phyloP scores from a whole-genome alignment of 164 flowering plant genomes.

The Paratinospora sagittata region DNA sequence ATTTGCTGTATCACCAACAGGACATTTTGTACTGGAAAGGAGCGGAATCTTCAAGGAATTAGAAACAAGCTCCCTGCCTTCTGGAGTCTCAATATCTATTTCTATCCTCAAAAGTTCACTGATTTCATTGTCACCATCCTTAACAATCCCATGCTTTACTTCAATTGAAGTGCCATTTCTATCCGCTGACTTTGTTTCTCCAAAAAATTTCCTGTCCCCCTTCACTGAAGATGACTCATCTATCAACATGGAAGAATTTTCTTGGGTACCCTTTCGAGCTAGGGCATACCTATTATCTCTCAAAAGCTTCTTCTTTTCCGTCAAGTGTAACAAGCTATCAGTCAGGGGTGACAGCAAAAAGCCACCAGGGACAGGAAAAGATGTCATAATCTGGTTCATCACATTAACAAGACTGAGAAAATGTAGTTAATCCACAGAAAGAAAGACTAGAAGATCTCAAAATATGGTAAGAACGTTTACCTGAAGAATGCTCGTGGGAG shows the following conservation, averaged over 20 bases:
- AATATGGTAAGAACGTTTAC: conserved; percentile 24
- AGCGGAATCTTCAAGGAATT: conserved; percentile 20
- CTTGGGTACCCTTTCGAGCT: conserved; percentile 18
- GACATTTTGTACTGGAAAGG: conserved; percentile 11
- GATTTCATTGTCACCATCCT: conserved; percentile 15
- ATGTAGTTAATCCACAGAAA: background rate
- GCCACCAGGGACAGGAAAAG: conserved; percentile 38
- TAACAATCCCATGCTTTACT: conserved; percentile 19
- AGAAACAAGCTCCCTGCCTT: conserved; percentile 24
- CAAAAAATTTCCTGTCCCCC: conserved; percentile 17
- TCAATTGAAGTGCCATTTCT: conserved; percentile 20
- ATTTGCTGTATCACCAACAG: conserved; percentile 16
- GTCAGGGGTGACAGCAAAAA: conserved; percentile 60
- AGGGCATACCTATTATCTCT: conserved; percentile 16
- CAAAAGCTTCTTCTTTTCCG: conserved; percentile 22
- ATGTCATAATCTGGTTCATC: conserved; percentile 59
- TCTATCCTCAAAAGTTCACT: conserved; percentile 24
- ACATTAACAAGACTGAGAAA: conserved; percentile 9
- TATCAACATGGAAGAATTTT: conserved; percentile 7
- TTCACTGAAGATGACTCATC: conserved; percentile 18
- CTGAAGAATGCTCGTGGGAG: conserved; percentile 61
- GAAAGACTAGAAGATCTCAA: background rate
- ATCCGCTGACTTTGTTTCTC: conserved; percentile 27
- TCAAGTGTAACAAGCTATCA: conserved; percentile 39
- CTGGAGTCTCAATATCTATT: conserved; percentile 27